Conservation (phyloP, 108 stramenopile genomes). For the Stephanodiscus minutulus region DNA sequence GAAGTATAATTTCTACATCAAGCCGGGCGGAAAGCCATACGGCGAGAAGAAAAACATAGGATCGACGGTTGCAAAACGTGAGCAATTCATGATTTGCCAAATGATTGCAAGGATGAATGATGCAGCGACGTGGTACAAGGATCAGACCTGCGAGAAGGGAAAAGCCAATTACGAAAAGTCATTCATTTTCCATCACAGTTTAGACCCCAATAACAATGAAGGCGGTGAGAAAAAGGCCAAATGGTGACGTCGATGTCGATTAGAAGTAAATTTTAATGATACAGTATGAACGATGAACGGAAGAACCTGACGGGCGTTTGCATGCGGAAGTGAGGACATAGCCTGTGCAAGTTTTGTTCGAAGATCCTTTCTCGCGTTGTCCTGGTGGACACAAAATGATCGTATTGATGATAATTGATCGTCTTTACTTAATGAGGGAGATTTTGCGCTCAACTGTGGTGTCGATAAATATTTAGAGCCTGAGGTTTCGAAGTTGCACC, state of each 20-base stretch:
- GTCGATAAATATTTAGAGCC: too few relatives aligned
- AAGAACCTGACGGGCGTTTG: too few relatives aligned
- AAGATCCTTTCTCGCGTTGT: too few relatives aligned
- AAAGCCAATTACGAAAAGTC: constrained; percentile 69
- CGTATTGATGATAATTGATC: too few relatives aligned
- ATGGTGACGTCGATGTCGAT: constrained; percentile 12
- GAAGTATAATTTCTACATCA: constrained; percentile 55
- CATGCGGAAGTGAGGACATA: too few relatives aligned
- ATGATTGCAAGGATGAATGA: constrained; percentile 74
- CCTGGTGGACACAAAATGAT: too few relatives aligned
- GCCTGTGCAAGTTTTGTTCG: too few relatives aligned
- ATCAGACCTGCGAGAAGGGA: constrained; percentile 65
- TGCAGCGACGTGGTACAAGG: constrained; percentile 74
- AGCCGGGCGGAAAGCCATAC: constrained; percentile 49
- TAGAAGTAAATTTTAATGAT: too few relatives aligned
- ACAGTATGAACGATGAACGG: too few relatives aligned
- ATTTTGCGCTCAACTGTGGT: too few relatives aligned
- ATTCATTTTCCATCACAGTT: constrained; percentile 57
- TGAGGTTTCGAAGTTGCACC: too few relatives aligned
- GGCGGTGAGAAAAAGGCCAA: constrained; percentile 44
- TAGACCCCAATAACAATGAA: constrained; percentile 51
- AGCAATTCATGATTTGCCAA: constrained; percentile 75
- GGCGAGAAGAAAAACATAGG: constrained; percentile 31
- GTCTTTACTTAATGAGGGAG: too few relatives aligned
- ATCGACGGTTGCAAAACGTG: constrained; percentile 48